Conservation (phyloP, 2,329 filamentous ascomycete genomes). For the Cordyceps cateniannulata region DNA sequence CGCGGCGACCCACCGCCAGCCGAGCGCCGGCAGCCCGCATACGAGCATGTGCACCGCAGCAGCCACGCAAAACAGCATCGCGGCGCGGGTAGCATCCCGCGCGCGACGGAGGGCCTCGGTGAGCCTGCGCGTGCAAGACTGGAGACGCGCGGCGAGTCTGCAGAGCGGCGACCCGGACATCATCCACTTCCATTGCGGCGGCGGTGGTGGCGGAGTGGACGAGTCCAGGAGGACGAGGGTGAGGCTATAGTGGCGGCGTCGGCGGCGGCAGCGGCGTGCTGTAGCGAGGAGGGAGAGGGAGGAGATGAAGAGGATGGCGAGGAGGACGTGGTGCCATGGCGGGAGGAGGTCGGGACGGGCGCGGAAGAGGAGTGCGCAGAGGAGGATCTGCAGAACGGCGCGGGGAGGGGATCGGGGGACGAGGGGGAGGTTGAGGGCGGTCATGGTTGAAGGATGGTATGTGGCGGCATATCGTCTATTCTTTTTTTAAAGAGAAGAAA, state of each 20-base stretch:
- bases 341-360: background rate
- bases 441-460: background rate
- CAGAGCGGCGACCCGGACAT: too few species aligned
- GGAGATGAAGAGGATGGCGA: background rate
- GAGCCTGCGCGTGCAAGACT: background rate
- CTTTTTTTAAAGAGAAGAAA: too few species aligned
- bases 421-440: background rate
- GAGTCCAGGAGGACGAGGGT: too few species aligned
- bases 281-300: background rate
- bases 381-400: background rate
- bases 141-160: too few species aligned
- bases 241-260: too few species aligned
- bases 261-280: background rate
- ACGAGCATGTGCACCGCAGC: background rate
- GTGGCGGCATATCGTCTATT: background rate
- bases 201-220: too few species aligned
- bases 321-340: background rate
- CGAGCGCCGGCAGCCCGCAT: too few species aligned
- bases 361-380: constrained; percentile 3
- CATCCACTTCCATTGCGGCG: too few species aligned
- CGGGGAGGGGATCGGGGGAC: background rate
- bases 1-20: too few species aligned
- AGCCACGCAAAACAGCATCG: background rate
- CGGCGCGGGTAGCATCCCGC: too few species aligned
- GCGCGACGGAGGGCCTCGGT: background rate